A percentile compares a stretch with the other conserved stretches of the same genome.
phyloP scores from a whole-genome alignment of 306 rosid genomes.

The Sesbania bispinosa region DNA sequence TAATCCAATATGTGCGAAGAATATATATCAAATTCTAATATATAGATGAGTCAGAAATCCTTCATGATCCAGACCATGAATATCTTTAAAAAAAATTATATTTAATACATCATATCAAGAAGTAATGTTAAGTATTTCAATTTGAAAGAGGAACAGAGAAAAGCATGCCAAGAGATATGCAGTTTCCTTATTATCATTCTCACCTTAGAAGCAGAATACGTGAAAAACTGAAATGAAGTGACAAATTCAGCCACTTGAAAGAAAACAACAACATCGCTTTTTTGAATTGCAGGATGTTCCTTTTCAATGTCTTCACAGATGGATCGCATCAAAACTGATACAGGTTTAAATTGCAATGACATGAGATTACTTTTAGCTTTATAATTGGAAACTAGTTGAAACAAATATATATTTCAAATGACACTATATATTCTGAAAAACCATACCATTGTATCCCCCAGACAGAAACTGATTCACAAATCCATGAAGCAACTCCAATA shows the following conservation, averaged over 20 bases:
- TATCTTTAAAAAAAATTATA: neutral
- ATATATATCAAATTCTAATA: neutral
- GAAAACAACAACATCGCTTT: conserved; percentile 64
- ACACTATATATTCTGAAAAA: conserved; percentile 1
- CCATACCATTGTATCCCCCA: conserved; percentile 79
- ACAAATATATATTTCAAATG: too few species aligned
- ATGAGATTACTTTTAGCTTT: conserved; percentile 25
- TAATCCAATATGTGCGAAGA: neutral
- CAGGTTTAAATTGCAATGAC: conserved; percentile 23
- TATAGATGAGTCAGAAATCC: neutral
- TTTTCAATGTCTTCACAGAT: conserved; percentile 71
- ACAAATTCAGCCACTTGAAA: conserved; percentile 88
- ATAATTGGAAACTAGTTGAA: conserved; percentile 2
- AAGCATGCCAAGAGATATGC: conserved; percentile 6
- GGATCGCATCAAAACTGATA: conserved; percentile 79
- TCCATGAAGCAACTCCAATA: conserved; percentile 73
- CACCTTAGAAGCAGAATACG: conserved; percentile 70
- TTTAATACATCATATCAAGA: neutral
- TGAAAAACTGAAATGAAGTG: conserved; percentile 79
- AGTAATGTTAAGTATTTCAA: neutral
- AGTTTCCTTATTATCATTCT: conserved; percentile 33
- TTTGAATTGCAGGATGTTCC: conserved; percentile 79
- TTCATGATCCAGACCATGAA: neutral
- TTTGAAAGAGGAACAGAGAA: conserved; percentile 3
- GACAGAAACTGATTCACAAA: conserved; percentile 73